phyloP scores from a whole-genome alignment of 768 basidiomycete species.

The Lactifluus volemus region DNA sequence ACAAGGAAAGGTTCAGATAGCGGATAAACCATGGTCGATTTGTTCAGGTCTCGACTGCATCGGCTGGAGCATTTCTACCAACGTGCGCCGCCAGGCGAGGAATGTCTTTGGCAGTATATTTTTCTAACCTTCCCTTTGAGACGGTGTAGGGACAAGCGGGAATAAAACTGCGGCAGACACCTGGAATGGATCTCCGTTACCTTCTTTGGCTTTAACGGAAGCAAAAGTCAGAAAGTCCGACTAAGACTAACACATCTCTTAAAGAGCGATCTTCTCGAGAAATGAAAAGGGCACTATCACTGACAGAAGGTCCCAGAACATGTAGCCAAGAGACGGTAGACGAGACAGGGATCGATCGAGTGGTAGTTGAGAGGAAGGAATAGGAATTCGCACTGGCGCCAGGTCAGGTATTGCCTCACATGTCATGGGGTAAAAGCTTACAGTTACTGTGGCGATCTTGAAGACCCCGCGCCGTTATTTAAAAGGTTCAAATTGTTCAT shows the following conservation, averaged over 20 bases:
- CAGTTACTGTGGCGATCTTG: not conserved
- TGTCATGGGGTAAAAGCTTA: not conserved
- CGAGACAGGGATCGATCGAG: not conserved
- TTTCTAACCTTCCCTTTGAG: not conserved
- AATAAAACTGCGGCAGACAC: not conserved
- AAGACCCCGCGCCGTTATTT: constrained; percentile 12
- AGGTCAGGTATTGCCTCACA: not conserved
- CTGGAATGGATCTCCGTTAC: constrained; percentile 12
- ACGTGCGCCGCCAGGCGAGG: not conserved
- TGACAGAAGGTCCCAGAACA: not conserved
- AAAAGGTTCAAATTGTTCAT: constrained; percentile 1
- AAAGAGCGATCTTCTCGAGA: not conserved
- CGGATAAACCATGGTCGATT: not conserved
- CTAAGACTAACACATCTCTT: not conserved
- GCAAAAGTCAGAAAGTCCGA: constrained; percentile 1
- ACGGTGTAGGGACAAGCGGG: not conserved
- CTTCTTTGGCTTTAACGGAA: constrained; percentile 8
- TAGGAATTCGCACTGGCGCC: constrained; percentile 1
- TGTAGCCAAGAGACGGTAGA: not conserved
- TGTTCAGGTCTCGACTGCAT: not conserved
- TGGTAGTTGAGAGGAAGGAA: not conserved
- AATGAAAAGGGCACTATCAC: not conserved
- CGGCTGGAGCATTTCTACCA: not conserved
- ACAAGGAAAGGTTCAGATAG: not conserved
- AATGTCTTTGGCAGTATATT: not conserved